Evolutionary conservation across 2,329 filamentous ascomycete species (phyloP), one percentile per base, ranked within the genome.

Genomic region (Curvularia spicifera): DNA sequence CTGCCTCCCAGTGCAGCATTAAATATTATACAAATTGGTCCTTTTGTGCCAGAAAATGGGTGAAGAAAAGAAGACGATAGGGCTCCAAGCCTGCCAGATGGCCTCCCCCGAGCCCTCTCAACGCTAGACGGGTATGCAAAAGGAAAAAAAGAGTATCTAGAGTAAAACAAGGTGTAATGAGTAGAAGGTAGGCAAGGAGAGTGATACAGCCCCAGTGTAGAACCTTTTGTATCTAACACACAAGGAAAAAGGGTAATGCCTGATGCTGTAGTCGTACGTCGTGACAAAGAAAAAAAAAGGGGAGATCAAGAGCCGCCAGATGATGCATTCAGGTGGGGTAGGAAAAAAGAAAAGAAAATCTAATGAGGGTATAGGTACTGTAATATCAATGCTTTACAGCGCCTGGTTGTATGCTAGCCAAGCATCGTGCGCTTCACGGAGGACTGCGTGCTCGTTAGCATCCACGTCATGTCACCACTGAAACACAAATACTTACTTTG

Each of bases 371-470:
- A 51, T 35, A 47, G 39, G 45, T 50, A 49, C 48, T 49, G 49
- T 53, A 40, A 35, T 40, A 45, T 44, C 39, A 26, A 24, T 51
- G 31, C 31, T 61, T 24, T 65, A 66, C 28, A 57, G 10, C 37
- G 64, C 59, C 61, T 76, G 73, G 37, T 59, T 64, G 56, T 75
- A 76, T 6, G 71, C 70, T 35, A 72, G 60, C 74, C 74, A 76
- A 37, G 73, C 74, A 47, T 75, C 71, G 39, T 77, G 73, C n/a
- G 73, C 72, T 67, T 77, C 74, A 56, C 70, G 63, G 9, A 77
- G 65, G 44, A 75, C 74, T 77, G 26, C n/a, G 44, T 26, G 0
- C n/a, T 4, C 37, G 50, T 73, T 60, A 74, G 63, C 40, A 49
- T n/a, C 5, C 26, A 13, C 9, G 35, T n/a, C 18, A 5, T 13